Base-by-base conservation (phyloP, 257 asterid genomes). In the Sherardia arvensis region DNA sequence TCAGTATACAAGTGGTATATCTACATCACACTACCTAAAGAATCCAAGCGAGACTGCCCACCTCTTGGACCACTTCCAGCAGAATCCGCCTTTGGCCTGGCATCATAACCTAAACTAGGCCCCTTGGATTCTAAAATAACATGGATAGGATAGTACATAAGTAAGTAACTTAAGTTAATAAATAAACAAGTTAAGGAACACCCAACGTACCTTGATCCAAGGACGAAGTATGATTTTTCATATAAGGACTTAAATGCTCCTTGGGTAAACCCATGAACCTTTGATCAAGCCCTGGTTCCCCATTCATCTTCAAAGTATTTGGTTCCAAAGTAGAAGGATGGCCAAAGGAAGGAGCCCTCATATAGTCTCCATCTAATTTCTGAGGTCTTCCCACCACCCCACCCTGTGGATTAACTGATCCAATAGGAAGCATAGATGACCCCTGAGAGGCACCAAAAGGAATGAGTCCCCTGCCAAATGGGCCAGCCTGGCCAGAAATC, bases 141-240 rank as follows among this genome's bases (percentile, higher is more conserved):
- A 71, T 69, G 59, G 27, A 23, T 17, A 12, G 18, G 9, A n/a
- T n/a, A n/a, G n/a, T n/a, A n/a, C n/a, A n/a, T 23, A 14, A 43
- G 59, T 32, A 56, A 66, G 53, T 51, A 65, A 55, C 28, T 28
- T 15, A 54, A 38, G 22, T 21, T 23, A 21, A 40, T 4, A 57
- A 14, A 17, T 36, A 60, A 65, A 29, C 5, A 49, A 22, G 61
- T 40, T 15, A 9, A 11, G 38, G 32, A 64, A 56, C 54, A 49
- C 32, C 53, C 20, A 67, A 69, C 62, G 69, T 58, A 91, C 96
- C 91, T 80, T 79, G 94, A 67, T 83, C 89, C 59, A 38, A 65
- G 64, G 71, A 67, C 75, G 73, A 83, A 66, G 68, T 36, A 57
- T 75, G 69, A 30, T 81, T 87, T 72, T 69, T 73, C 5, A 77